Evolutionary conservation across 2,329 filamentous ascomycete species (phyloP).

Genomic region (Alternaria longipes): DNA sequence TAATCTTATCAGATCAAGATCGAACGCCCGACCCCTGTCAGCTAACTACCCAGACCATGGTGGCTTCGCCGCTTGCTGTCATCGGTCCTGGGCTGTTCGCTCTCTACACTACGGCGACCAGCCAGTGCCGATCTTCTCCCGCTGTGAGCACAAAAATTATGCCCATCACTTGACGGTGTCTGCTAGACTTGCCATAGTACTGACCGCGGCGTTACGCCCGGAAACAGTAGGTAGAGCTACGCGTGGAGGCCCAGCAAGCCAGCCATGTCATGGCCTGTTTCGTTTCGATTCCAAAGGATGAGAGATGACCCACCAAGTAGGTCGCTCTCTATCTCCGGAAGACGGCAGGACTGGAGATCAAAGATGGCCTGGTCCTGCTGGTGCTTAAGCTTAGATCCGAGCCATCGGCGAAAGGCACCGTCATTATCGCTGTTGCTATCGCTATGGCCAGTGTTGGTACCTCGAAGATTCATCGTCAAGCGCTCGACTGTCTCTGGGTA

Average conservation of each 20-base stretch:
- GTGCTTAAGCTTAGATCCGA: conserved; percentile 43
- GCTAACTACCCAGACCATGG: conserved; percentile 7
- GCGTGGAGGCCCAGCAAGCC: conserved; percentile 12
- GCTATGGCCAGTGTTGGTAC: conserved; percentile 22
- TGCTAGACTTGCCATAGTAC: conserved; percentile 16
- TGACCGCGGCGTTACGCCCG: conserved; percentile 26
- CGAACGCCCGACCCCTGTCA: conserved; percentile 15
- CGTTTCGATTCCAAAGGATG: conserved; percentile 4
- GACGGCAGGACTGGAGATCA: conserved; percentile 13
- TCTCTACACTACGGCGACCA: conserved; percentile 15
- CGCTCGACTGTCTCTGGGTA: conserved; percentile 30
- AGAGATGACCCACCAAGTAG: conserved; percentile 5
- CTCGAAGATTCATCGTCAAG: conserved; percentile 15
- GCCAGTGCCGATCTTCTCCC: conserved; percentile 26
- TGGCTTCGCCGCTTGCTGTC: conserved; percentile 24
- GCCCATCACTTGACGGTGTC: conserved; percentile 21
- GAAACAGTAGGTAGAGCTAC: conserved; percentile 22
- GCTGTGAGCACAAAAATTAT: conserved; percentile 16
- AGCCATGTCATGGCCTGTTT: conserved; percentile 16
- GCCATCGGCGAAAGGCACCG: conserved; percentile 39
- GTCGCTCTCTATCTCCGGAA: conserved; percentile 15
- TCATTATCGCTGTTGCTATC: conserved; percentile 16
- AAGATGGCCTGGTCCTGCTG: conserved; percentile 6
- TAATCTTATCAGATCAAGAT: conserved; percentile 45
- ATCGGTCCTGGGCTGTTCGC: conserved; percentile 16